Percentiles rank a stretch among this genome's conserved stretches.
These are phyloP conservation scores for Exophiala viscosa DNA, from an alignment of 2,329 filamentous ascomycete species.

Conservation along the genomic window DNA sequence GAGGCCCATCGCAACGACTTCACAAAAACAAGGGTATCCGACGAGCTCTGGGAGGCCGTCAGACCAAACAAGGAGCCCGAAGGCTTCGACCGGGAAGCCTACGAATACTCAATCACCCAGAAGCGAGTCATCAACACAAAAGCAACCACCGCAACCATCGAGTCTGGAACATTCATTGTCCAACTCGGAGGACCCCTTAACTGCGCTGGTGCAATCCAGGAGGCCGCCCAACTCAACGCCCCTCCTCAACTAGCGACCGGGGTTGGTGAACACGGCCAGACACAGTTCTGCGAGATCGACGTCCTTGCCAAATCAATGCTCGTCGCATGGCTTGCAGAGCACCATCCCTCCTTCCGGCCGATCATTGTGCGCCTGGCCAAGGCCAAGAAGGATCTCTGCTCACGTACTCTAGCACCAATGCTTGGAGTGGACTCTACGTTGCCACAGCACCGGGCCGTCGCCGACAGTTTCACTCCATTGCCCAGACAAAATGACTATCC, in stretches of 20 bases:
- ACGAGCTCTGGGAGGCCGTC: constrained; percentile 37
- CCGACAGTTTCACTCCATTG: background rate
- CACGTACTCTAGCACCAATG: constrained; percentile 25
- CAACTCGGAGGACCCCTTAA: constrained; percentile 28
- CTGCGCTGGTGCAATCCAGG: constrained; percentile 24
- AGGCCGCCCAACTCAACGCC: constrained; percentile 17
- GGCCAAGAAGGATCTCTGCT: constrained; percentile 31
- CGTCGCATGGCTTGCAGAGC: constrained; percentile 19
- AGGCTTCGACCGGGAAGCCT: constrained; percentile 39
- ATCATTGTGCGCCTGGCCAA: constrained; percentile 30
- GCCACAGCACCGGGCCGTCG: constrained; percentile 30
- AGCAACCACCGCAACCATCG: background rate
- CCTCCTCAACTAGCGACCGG: constrained; percentile 21
- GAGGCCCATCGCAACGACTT: constrained; percentile 34
- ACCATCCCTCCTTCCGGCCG: constrained; percentile 26
- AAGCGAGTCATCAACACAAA: background rate
- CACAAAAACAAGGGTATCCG: constrained; percentile 33
- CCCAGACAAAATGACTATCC: constrained; percentile 34
- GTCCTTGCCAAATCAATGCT: constrained; percentile 15
- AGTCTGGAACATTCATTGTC: constrained; percentile 26
- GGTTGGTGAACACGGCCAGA: constrained; percentile 21
- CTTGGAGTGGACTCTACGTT: constrained; percentile 31
- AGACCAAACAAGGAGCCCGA: constrained; percentile 30
- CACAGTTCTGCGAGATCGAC: constrained; percentile 30
- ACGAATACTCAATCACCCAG: constrained; percentile 31